phyloP scores from a whole-genome alignment of 192 early-diverging fungal species.

The Coemansia sp. region DNA sequence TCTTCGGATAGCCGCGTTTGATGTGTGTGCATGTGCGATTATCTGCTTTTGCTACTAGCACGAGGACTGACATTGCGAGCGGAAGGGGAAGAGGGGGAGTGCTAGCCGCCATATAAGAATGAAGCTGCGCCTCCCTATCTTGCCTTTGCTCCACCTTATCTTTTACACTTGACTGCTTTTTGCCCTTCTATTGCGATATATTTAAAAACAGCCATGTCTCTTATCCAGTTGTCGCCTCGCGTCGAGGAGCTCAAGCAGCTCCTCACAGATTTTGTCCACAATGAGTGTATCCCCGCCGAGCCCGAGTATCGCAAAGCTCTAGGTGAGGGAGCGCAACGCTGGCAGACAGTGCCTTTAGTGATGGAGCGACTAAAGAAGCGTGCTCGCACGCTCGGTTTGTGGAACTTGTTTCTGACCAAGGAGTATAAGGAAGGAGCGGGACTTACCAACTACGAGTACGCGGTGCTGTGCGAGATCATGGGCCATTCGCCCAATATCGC shows the following conservation, averaged over 20 bases:
- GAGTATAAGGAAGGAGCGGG: conserved; percentile 84
- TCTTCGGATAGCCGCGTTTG: background rate
- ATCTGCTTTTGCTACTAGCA: conserved; percentile 3
- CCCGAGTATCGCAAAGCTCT: conserved; percentile 71
- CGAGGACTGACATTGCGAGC: background rate
- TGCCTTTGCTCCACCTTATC: background rate
- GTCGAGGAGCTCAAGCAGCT: conserved; percentile 36
- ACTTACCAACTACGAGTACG: conserved; percentile 94
- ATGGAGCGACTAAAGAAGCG: conserved; percentile 89
- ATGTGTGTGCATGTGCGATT: background rate
- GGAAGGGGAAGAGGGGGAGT: conserved; percentile 1
- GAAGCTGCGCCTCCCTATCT: background rate
- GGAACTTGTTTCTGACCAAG: conserved; percentile 92
- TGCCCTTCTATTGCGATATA: background rate
- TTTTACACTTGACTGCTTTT: background rate
- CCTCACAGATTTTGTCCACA: conserved; percentile 58
- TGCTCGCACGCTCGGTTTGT: conserved; percentile 85
- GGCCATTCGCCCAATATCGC: conserved; percentile 80
- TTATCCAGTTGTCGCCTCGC: conserved; percentile 50
- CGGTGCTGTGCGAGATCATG: conserved; percentile 85
- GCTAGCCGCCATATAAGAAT: background rate
- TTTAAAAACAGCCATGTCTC: conserved; percentile 15
- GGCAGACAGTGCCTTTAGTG: conserved; percentile 81
- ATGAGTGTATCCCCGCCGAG: conserved; percentile 97
- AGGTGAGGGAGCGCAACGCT: conserved; percentile 74